phyloP scores from a whole-genome alignment of 805 yeast species.

The Metschnikowia koreensis region DNA sequence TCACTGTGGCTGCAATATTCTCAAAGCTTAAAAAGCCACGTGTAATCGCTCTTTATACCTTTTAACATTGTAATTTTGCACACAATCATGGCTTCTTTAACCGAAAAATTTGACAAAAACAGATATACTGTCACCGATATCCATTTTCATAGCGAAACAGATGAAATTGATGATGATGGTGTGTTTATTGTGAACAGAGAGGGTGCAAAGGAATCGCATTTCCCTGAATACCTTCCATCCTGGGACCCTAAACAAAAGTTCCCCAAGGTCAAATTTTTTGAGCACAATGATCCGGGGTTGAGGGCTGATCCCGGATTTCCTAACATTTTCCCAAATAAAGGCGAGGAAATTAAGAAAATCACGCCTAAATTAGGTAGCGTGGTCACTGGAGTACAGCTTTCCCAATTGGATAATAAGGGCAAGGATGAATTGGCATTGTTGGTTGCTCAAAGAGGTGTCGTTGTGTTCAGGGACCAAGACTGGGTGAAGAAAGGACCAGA shows the following conservation, averaged over 20 bases:
- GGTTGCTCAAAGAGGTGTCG: constrained; percentile 36
- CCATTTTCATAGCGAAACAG: constrained; percentile 15
- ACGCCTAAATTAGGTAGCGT: constrained; percentile 36
- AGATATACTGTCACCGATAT: constrained; percentile 12
- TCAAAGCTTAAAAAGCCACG: constrained; percentile 2
- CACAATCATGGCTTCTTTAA: not conserved
- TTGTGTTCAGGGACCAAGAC: constrained; percentile 33
- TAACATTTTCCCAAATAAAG: constrained; percentile 22
- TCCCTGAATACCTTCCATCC: constrained; percentile 29
- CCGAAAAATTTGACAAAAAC: constrained; percentile 8
- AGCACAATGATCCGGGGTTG: constrained; percentile 30
- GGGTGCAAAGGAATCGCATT: constrained; percentile 25
- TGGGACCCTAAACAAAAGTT: constrained; percentile 33
- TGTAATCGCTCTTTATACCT: not conserved
- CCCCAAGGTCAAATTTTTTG: constrained; percentile 27
- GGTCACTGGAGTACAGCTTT: constrained; percentile 30
- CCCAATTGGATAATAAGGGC: constrained; percentile 24
- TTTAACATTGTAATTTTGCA: too few species aligned
- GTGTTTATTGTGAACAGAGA: constrained; percentile 29
- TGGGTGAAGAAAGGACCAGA: constrained; percentile 25
- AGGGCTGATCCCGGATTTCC: constrained; percentile 23
- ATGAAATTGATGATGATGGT: constrained; percentile 34
- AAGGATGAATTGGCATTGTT: constrained; percentile 34
- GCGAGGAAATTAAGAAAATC: constrained; percentile 18
- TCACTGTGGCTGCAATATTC: constrained; percentile 10